These are phyloP conservation scores for Auricularia sp. DNA, from an alignment of 768 basidiomycete genomes.

Conservation along the genomic window DNA sequence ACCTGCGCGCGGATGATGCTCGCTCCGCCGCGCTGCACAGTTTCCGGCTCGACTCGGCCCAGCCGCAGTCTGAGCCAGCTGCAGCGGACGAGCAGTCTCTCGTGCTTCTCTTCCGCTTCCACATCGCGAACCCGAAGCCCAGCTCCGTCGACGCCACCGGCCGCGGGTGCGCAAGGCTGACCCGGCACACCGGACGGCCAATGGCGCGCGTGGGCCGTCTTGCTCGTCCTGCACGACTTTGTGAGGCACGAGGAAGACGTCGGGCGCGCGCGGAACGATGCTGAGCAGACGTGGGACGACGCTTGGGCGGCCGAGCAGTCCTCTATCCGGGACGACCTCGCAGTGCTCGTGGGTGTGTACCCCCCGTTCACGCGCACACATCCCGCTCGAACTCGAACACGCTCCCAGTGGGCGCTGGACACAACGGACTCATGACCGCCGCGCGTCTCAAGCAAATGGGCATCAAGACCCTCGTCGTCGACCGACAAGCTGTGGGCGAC, in stretches of 20 bases:
- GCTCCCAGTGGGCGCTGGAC: conserved; percentile 31
- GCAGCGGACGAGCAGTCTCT: conserved; percentile 5
- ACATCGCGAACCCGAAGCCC: conserved; percentile 21
- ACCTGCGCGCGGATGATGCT: conserved; percentile 15
- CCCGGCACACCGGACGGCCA: conserved; percentile 13
- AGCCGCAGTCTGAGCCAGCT: not conserved
- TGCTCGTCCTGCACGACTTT: conserved; percentile 24
- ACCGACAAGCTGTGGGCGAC: conserved; percentile 30
- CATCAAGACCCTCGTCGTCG: conserved; percentile 30
- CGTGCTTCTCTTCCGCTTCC: conserved; percentile 22
- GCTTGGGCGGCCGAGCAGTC: not conserved
- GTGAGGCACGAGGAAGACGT: conserved; percentile 22
- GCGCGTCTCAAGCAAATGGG: conserved; percentile 35
- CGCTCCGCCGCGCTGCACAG: not conserved
- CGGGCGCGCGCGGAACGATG: not conserved
- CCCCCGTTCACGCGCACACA: not conserved
- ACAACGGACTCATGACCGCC: conserved; percentile 32
- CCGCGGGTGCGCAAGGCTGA: conserved; percentile 26
- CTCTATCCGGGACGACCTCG: conserved; percentile 23
- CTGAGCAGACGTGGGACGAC: not conserved
- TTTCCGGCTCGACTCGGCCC: conserved; percentile 7
- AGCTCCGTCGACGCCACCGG: conserved; percentile 17
- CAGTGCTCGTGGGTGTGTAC: conserved; percentile 29
- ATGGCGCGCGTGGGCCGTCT: conserved; percentile 31
- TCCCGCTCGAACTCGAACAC: not conserved